Percentiles rank a stretch among this genome's conserved stretches.
These are phyloP conservation scores for Turnera subulata DNA, from an alignment of 345 rosid genomes.

Conservation along the genomic window DNA sequence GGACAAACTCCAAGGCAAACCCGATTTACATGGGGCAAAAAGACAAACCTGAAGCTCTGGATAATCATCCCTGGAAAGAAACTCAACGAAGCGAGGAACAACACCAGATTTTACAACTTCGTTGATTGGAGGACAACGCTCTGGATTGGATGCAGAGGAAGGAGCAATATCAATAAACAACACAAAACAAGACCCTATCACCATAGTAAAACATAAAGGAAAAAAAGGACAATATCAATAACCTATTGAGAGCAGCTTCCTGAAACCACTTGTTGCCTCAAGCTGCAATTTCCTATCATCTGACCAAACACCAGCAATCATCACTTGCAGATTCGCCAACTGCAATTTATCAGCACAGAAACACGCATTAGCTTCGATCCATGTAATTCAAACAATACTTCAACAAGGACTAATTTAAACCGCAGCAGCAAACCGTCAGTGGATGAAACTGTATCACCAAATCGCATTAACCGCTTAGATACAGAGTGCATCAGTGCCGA, in stretches of 20 bases:
- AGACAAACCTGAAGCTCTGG: slow-evolving; percentile 25
- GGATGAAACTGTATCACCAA: too few species aligned
- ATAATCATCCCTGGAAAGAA: slow-evolving; percentile 25
- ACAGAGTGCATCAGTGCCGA: too few species aligned
- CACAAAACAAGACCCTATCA: not conserved
- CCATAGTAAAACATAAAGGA: not conserved
- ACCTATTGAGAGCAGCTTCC: slow-evolving; percentile 31
- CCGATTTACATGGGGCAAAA: not conserved
- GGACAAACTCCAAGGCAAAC: too few species aligned
- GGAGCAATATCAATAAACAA: not conserved
- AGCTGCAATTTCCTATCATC: slow-evolving; percentile 23
- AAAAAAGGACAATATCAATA: not conserved
- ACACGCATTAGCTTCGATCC: not conserved
- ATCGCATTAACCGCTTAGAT: too few species aligned
- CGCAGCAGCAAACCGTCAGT: too few species aligned
- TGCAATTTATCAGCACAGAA: not conserved
- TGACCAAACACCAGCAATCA: slow-evolving; percentile 26
- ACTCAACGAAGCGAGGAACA: slow-evolving; percentile 28
- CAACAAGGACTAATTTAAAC: too few species aligned
- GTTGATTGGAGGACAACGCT: slow-evolving; percentile 23
- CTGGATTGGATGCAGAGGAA: not conserved
- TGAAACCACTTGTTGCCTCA: slow-evolving; percentile 25
- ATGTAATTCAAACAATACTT: not conserved
- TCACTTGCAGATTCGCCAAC: slow-evolving; percentile 28
- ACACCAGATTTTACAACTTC: slow-evolving; percentile 31